These are phyloP conservation scores for Solanum dulcamara DNA, from an alignment of 257 asterid species.

Conservation along the genomic window DNA sequence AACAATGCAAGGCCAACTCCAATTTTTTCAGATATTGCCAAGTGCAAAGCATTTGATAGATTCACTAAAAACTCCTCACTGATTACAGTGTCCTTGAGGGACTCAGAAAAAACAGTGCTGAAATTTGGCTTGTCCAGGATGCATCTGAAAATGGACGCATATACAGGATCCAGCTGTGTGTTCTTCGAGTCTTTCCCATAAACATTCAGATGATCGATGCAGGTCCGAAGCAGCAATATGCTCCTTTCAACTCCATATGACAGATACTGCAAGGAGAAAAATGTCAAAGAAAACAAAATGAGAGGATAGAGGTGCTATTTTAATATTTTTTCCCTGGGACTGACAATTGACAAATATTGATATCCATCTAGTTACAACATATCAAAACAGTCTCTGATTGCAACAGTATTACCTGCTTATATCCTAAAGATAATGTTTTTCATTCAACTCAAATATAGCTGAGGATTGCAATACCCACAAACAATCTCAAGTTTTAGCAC, in stretches of 20 bases:
- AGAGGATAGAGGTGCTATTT: background rate
- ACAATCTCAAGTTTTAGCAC: background rate
- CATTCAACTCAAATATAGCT: background rate
- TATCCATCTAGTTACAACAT: background rate
- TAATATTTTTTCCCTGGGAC: background rate
- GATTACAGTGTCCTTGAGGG: conserved; percentile 40
- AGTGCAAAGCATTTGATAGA: conserved; percentile 47
- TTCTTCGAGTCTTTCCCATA: conserved; percentile 53
- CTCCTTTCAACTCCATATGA: conserved; percentile 65
- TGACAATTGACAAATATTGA: background rate
- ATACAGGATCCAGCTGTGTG: conserved; percentile 45
- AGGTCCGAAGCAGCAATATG: conserved; percentile 55
- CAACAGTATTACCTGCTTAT: background rate
- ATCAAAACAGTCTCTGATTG: background rate
- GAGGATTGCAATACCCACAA: background rate
- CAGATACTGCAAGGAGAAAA: conserved; percentile 33
- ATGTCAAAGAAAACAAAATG: background rate
- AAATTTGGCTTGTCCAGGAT: conserved; percentile 73
- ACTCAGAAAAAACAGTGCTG: conserved; percentile 59
- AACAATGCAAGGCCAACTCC: conserved; percentile 85
- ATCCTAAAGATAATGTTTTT: background rate
- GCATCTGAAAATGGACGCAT: conserved; percentile 54
- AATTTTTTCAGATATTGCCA: conserved; percentile 61
- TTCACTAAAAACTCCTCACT: conserved; percentile 61
- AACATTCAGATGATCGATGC: conserved; percentile 55